phyloP scores from a whole-genome alignment of 306 rosid genomes.

The Corylus avellana region DNA sequence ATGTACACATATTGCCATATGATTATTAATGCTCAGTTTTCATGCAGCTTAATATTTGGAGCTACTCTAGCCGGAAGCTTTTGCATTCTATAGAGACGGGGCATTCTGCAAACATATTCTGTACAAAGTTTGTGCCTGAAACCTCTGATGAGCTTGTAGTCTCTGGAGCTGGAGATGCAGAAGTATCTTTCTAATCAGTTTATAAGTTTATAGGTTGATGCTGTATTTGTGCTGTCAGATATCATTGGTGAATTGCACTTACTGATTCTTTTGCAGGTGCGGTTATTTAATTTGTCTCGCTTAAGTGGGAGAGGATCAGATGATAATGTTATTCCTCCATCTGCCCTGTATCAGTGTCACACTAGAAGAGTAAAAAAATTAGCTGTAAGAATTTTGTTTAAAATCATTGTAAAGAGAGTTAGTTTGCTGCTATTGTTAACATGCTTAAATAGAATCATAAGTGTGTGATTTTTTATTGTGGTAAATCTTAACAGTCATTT shows the following conservation, averaged over 20 bases:
- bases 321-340: constrained; percentile 59
- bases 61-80: constrained; percentile 60
- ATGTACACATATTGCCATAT: constrained; percentile 10
- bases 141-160: constrained; percentile 93
- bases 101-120: constrained; percentile 89
- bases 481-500: constrained; percentile 10
- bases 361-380: constrained; percentile 91
- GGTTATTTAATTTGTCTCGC: constrained; percentile 77
- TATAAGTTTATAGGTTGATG: not conserved
- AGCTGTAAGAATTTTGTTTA: constrained; percentile 70
- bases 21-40: constrained; percentile 27
- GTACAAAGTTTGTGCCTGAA: constrained; percentile 94
- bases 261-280: constrained; percentile 63
- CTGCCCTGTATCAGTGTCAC: constrained; percentile 80
- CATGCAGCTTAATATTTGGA: constrained; percentile 93
- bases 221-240: not conserved
- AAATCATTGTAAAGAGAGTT: constrained; percentile 17
- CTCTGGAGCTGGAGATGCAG: constrained; percentile 98
- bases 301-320: constrained; percentile 55
- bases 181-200: constrained; percentile 51
- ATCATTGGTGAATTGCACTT: constrained; percentile 14
- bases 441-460: not conserved
- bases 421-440: constrained; percentile 20
- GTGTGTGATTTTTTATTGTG: not conserved
- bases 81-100: constrained; percentile 90